A percentile compares a stretch with the other conserved stretches of the same genome.
Evolutionary conservation across 2,329 filamentous ascomycete genomes (phyloP).

Genomic region (Nemania abortiva): DNA sequence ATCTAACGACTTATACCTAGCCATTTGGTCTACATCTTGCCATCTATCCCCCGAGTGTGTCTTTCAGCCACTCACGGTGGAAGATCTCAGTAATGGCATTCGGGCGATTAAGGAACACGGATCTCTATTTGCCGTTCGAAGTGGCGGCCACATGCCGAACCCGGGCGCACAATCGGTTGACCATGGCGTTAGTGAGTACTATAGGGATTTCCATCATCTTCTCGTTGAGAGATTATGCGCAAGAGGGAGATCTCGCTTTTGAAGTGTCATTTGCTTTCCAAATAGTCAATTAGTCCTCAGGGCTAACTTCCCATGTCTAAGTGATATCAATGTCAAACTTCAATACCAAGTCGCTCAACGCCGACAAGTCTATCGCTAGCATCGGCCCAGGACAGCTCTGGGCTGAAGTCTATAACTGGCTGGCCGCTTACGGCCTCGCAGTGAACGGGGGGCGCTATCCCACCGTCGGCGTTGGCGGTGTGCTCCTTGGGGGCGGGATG

Average conservation of each 20-base stretch:
- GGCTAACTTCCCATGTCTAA: neutral
- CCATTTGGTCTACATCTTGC: constrained; percentile 34
- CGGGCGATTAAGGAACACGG: constrained; percentile 22
- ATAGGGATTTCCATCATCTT: neutral
- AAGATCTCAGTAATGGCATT: constrained; percentile 19
- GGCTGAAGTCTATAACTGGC: constrained; percentile 42
- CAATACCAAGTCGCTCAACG: constrained; percentile 38
- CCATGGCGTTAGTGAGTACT: constrained; percentile 49
- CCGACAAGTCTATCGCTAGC: constrained; percentile 47
- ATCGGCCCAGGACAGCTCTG: constrained; percentile 50
- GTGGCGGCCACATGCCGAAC: constrained; percentile 60
- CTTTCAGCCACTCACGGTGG: constrained; percentile 30
- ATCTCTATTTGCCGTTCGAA: constrained; percentile 55
- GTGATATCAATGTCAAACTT: neutral
- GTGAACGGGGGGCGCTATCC: constrained; percentile 45
- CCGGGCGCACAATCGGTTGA: constrained; percentile 56
- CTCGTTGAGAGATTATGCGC: neutral
- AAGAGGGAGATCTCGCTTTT: too few species aligned
- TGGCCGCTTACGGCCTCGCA: constrained; percentile 38
- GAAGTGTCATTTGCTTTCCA: too few species aligned
- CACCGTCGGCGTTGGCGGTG: constrained; percentile 46
- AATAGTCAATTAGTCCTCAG: too few species aligned
- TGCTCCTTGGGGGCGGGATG: constrained; percentile 46
- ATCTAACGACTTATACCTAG: constrained; percentile 40
- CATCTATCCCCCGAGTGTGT: constrained; percentile 31